Evolutionary conservation across 179 eudicot species (phyloP).

Genomic region (Beta corolliflora): DNA sequence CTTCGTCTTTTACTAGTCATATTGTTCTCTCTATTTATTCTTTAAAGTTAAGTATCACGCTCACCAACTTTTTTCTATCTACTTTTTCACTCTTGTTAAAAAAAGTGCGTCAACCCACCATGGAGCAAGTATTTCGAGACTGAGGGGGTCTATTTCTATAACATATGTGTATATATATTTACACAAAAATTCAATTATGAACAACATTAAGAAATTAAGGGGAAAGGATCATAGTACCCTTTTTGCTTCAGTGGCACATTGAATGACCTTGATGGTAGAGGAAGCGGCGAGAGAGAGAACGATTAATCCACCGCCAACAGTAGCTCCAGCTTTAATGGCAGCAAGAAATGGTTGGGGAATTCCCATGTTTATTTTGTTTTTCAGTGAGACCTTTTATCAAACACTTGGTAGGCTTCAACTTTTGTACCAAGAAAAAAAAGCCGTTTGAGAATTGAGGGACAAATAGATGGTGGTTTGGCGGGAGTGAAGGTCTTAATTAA

Average conservation of each 20-base stretch:
- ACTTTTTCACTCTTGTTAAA: no score
- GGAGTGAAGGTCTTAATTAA: neutral
- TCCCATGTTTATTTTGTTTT: slow-evolving; percentile 22
- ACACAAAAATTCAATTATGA: no score
- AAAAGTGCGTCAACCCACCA: no score
- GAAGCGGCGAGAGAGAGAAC: slow-evolving; percentile 33
- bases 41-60: no score
- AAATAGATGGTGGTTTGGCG: neutral
- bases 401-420: slow-evolving; percentile 30
- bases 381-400: slow-evolving; percentile 34
- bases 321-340: slow-evolving; percentile 25
- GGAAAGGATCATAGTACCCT: slow-evolving; percentile 24
- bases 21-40: no score
- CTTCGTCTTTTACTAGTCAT: no score
- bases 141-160: no score
- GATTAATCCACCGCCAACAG: slow-evolving; percentile 29
- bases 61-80: no score
- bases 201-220: neutral
- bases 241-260: slow-evolving; percentile 28
- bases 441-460: no score
- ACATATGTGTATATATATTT: no score
- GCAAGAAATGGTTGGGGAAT: slow-evolving; percentile 24
- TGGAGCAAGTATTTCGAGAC: no score
- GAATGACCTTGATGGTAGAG: slow-evolving; percentile 31
- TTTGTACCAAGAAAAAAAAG: neutral